Base-by-base conservation (phyloP, 2,329 filamentous ascomycete species). In the Fusarium pseudoanthophilum region DNA sequence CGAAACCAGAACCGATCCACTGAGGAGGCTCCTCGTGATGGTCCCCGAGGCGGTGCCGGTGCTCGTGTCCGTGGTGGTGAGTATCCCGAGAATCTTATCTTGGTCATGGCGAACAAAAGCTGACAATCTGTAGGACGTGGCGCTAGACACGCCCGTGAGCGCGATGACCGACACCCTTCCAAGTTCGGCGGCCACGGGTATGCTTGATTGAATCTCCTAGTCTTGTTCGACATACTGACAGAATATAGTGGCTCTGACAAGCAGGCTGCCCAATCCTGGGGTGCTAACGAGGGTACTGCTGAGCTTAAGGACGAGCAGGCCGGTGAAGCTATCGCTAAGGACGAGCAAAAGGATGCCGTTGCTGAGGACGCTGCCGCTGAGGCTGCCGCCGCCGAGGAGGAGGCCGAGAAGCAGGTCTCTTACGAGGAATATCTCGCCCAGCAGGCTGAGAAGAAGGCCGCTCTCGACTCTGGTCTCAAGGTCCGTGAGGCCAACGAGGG, bases 401-500 rank as follows among this genome's bases (percentile, higher is more conserved):
- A 95, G 85, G 67, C 71, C 46, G 93, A 97, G 84, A 97, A 96
- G 90, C 90, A 89, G 87, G 92, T 97, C 87, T 96, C 95, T 62
- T 97, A 95, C 86, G 87, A 89, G 80, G 93, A 96, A 77, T 99
- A 97, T 88, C 90, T 97, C 60, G 93, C 91, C 81, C 87, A 90
- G 84, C 85, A 83, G 78, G 88, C 87, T 67, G 88, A 90, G 87
- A 95, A 95, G 90, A 95, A 94, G 87, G 85, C 90, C 75, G 89
- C 90, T 75, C 89, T 95, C 74, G 89, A 89, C 78, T 84, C 86
- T 78, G 78, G 75, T 60, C 88, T 92, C 79, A 89, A 93, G 80
- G 88, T 94, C 81, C 95, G 96, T 86, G 91, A 95, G 87, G 87
- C 95, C 84, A 98, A 98, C 88, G 95, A 98, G 88, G 95, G 95